Conservation (phyloP, 2,329 filamentous ascomycete genomes). For the Aspergillus ruber region DNA sequence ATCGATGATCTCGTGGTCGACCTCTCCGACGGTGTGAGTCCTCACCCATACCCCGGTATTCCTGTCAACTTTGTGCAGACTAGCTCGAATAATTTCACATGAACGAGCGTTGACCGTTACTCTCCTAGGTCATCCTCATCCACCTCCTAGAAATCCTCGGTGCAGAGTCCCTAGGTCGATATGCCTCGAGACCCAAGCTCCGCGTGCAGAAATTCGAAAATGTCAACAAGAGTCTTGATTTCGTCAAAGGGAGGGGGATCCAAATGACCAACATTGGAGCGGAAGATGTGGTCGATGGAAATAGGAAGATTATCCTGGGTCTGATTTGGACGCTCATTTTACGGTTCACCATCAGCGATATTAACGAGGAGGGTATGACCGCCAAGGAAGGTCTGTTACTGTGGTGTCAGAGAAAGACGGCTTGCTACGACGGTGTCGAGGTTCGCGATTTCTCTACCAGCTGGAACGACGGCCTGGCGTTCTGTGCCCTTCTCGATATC, state of each 20-base stretch:
- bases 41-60: neutral
- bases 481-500: conserved; percentile 93
- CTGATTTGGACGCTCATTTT: conserved; percentile 98
- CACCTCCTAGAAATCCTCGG: conserved; percentile 96
- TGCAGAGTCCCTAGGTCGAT: conserved; percentile 87
- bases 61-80: neutral
- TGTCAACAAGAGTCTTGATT: conserved; percentile 90
- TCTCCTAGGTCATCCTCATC: conserved; percentile 76
- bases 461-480: conserved; percentile 96
- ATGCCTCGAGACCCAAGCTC: conserved; percentile 92
- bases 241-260: conserved; percentile 82
- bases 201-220: conserved; percentile 97
- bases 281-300: conserved; percentile 96
- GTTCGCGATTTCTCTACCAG: conserved; percentile 90
- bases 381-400: conserved; percentile 91
- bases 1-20: conserved; percentile 84
- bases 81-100: neutral
- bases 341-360: conserved; percentile 96
- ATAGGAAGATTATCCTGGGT: conserved; percentile 93
- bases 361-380: conserved; percentile 95
- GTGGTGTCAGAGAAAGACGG: conserved; percentile 98
- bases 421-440: conserved; percentile 95
- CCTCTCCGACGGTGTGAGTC: conserved; percentile 83
- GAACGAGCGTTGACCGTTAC: neutral
- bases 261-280: conserved; percentile 98